These are phyloP conservation scores for Hemileccinum rubropunctum DNA, from an alignment of 768 basidiomycete genomes.

Conservation along the genomic window DNA sequence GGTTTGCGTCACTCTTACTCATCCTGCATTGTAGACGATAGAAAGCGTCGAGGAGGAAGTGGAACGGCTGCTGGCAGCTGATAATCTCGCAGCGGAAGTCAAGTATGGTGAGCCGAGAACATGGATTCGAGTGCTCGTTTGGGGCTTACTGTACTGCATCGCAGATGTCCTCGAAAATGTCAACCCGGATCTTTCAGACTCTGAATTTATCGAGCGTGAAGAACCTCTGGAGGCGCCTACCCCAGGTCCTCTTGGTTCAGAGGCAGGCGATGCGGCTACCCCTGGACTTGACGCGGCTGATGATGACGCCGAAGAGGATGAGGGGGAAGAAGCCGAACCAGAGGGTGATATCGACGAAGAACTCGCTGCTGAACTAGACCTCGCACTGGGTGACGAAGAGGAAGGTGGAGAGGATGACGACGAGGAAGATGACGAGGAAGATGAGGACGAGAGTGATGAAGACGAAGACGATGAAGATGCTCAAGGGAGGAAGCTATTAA, in stretches of 20 bases:
- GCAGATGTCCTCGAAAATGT: conserved; percentile 85
- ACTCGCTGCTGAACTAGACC: conserved; percentile 82
- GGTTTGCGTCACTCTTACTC: neutral
- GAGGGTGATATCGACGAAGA: conserved; percentile 89
- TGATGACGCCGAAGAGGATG: conserved; percentile 57
- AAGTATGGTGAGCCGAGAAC: conserved; percentile 58
- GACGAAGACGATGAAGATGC: conserved; percentile 81
- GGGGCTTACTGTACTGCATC: conserved; percentile 1
- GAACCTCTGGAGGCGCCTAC: conserved; percentile 60
- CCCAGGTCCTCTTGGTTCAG: conserved; percentile 66
- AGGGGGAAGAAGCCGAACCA: conserved; percentile 56
- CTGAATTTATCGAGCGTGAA: conserved; percentile 77
- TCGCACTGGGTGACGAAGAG: conserved; percentile 69
- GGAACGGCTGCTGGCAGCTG: conserved; percentile 79
- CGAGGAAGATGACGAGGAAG: conserved; percentile 57
- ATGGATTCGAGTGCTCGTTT: too few species aligned
- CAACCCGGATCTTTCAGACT: conserved; percentile 87
- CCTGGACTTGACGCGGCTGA: conserved; percentile 52
- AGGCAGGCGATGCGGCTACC: conserved; percentile 60
- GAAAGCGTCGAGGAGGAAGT: conserved; percentile 95
- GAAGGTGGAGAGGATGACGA: conserved; percentile 70
- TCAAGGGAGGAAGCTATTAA: conserved; percentile 75
- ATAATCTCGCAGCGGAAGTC: conserved; percentile 69
- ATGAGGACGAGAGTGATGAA: conserved; percentile 50
- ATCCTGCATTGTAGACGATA: conserved; percentile 59